Conservation (phyloP, 106 monocot species). For the Iris macrosiphon region DNA sequence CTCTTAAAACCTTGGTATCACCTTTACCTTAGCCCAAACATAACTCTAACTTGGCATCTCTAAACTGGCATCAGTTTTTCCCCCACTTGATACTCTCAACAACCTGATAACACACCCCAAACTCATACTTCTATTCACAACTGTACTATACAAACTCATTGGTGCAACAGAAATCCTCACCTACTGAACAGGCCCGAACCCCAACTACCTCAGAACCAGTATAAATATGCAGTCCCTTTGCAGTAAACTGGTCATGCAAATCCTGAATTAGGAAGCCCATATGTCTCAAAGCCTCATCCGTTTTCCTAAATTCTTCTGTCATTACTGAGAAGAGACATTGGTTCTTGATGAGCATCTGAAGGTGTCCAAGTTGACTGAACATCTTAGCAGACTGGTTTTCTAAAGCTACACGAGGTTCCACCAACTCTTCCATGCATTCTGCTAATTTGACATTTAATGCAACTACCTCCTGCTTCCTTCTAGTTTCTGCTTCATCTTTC, state of each 20-base stretch:
- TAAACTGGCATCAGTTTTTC: too few species aligned
- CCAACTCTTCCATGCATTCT: constrained; percentile 65
- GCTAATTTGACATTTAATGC: constrained; percentile 52
- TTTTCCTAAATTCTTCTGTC: constrained; percentile 53
- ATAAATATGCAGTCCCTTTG: constrained; percentile 21
- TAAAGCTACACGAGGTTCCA: constrained; percentile 25
- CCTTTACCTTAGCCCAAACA: too few species aligned
- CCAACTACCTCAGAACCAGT: constrained; percentile 57
- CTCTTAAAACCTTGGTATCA: too few species aligned
- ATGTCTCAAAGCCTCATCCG: constrained; percentile 31
- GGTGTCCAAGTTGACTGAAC: constrained; percentile 35
- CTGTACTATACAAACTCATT: too few species aligned
- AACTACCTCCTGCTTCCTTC: constrained; percentile 39
- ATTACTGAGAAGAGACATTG: constrained; percentile 34
- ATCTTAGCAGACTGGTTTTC: constrained; percentile 43
- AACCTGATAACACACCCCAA: too few species aligned
- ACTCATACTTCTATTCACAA: too few species aligned
- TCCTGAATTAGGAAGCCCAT: constrained; percentile 52
- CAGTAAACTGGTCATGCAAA: constrained; percentile 47
- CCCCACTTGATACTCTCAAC: too few species aligned
- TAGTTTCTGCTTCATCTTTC: constrained; percentile 39
- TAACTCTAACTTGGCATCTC: too few species aligned
- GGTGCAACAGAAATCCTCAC: too few species aligned
- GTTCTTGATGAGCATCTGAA: constrained; percentile 50
- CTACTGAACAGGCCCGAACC: too few species aligned